A percentile compares a stretch with the other conserved stretches of the same genome.
These are phyloP conservation scores for Penicillium verrucosum DNA, from an alignment of 2,329 filamentous ascomycete species.

Conservation along the genomic window DNA sequence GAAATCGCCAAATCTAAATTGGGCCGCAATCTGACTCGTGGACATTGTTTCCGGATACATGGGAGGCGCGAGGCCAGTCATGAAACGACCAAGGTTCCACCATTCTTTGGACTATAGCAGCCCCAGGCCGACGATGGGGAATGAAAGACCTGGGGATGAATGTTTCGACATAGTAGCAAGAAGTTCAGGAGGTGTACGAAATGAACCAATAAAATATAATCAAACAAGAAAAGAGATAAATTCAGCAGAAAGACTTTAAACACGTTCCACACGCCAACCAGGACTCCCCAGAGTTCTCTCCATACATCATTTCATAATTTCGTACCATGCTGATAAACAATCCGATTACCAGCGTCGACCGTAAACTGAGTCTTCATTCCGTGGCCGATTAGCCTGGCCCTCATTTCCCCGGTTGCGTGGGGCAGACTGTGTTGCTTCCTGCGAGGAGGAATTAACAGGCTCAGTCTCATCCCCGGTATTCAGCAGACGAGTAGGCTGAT, in stretches of 20 bases:
- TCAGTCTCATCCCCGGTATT: constrained; percentile 24
- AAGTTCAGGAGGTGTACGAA: not conserved
- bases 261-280: constrained; percentile 8
- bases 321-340: constrained; percentile 12
- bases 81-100: not conserved
- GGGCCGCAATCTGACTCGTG: constrained; percentile 15
- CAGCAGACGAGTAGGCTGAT: constrained; percentile 33
- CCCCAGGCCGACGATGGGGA: not conserved
- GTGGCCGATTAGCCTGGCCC: constrained; percentile 20
- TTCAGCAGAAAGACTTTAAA: not conserved
- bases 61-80: not conserved
- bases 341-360: constrained; percentile 38
- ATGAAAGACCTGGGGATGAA: not conserved
- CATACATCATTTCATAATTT: constrained; percentile 5
- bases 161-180: not conserved
- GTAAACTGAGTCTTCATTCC: constrained; percentile 42
- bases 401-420: constrained; percentile 18
- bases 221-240: not conserved
- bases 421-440: constrained; percentile 11
- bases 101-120: not conserved
- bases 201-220: not conserved
- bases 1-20: not conserved
- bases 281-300: not conserved
- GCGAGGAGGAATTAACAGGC: constrained; percentile 7
- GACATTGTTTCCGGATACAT: constrained; percentile 14